Conservation (phyloP, 2,329 filamentous ascomycete genomes). For the Hirsutella thompsonii region DNA sequence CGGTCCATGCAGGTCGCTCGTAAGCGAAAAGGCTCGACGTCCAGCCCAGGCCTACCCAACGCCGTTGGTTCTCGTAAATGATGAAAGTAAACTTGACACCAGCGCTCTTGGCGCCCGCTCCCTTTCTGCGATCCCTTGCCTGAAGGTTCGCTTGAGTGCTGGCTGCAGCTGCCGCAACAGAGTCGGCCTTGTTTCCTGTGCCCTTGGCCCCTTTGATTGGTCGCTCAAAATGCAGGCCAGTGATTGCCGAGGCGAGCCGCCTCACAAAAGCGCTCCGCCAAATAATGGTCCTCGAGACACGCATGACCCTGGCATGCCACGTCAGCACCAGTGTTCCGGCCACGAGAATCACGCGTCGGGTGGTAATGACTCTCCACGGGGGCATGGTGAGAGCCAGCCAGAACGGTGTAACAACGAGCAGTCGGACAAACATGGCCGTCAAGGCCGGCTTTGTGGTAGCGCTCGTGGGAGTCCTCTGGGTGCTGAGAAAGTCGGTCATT, state of each 20-base stretch:
- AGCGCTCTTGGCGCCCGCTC: slow-evolving; percentile 41
- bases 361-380: slow-evolving; percentile 75
- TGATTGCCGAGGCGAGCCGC: slow-evolving; percentile 55
- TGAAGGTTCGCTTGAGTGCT: slow-evolving; percentile 12
- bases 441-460: slow-evolving; percentile 84
- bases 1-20: slow-evolving; percentile 84
- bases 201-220: slow-evolving; percentile 21
- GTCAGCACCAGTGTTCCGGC: slow-evolving; percentile 78
- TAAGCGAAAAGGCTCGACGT: slow-evolving; percentile 84
- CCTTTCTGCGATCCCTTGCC: slow-evolving; percentile 14
- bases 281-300: slow-evolving; percentile 73
- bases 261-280: slow-evolving; percentile 78
- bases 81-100: slow-evolving; percentile 95
- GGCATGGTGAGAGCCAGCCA: slow-evolving; percentile 78
- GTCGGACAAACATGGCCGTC: slow-evolving; percentile 78
- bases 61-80: slow-evolving; percentile 88
- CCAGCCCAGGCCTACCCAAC: slow-evolving; percentile 94
- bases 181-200: slow-evolving; percentile 8
- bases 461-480: slow-evolving; percentile 78
- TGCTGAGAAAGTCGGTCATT: slow-evolving; percentile 86
- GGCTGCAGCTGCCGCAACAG: slow-evolving; percentile 8
- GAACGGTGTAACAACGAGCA: slow-evolving; percentile 74
- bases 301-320: slow-evolving; percentile 81
- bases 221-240: slow-evolving; percentile 62
- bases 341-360: slow-evolving; percentile 69